phyloP scores from a whole-genome alignment of 129 eudicot species.

The Pulicaria dysenterica region DNA sequence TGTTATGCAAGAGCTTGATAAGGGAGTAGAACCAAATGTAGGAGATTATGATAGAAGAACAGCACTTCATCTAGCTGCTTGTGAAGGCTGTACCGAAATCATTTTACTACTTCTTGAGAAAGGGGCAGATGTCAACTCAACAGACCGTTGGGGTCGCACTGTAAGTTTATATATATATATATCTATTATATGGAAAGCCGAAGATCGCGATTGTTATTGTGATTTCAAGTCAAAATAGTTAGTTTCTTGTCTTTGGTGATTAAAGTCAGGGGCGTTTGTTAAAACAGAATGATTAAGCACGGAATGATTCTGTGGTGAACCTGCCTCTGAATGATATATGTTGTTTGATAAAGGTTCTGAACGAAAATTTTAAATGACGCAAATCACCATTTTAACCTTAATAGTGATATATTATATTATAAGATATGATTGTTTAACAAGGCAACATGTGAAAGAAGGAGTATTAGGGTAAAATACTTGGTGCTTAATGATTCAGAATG shows the following conservation, averaged over 20 bases:
- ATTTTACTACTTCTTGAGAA: constrained; percentile 55
- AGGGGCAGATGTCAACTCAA: constrained; percentile 70
- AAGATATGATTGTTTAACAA: too few species aligned
- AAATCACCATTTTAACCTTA: too few species aligned
- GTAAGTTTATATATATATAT: constrained; percentile 39
- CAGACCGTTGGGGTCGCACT: constrained; percentile 85
- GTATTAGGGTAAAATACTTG: too few species aligned
- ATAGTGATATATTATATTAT: too few species aligned
- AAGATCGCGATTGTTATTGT: neutral
- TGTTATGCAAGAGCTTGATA: constrained; percentile 61
- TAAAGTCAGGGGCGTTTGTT: too few species aligned
- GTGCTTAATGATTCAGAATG: too few species aligned
- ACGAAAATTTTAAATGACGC: too few species aligned
- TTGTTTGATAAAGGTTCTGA: too few species aligned
- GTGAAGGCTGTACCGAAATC: constrained; percentile 67
- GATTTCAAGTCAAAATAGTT: neutral
- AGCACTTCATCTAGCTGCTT: constrained; percentile 80
- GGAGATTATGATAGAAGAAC: constrained; percentile 73
- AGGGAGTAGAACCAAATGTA: constrained; percentile 63
- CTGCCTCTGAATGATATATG: too few species aligned
- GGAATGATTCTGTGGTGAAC: too few species aligned
- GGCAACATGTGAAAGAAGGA: too few species aligned
- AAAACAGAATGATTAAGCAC: too few species aligned
- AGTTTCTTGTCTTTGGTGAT: neutral
- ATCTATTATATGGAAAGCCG: neutral